Conservation (phyloP, 2,329 filamentous ascomycete species). For the Sporothrix luriei region DNA sequence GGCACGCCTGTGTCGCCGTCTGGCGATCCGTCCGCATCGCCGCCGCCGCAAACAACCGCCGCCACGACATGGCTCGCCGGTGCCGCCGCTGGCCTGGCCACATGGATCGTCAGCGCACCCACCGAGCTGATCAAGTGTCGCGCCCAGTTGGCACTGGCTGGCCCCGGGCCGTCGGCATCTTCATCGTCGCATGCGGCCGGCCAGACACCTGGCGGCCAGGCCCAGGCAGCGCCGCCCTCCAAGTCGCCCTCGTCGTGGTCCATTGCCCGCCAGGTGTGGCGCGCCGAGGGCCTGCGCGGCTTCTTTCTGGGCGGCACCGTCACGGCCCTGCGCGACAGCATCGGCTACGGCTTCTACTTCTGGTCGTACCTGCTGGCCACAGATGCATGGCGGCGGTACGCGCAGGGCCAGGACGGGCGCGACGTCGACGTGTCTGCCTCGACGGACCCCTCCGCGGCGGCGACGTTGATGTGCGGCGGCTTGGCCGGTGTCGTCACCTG, state of each 20-base stretch:
- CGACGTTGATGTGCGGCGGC: conserved; percentile 79
- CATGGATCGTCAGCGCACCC: conserved; percentile 82
- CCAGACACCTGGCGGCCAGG: conserved; percentile 15
- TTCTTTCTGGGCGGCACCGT: conserved; percentile 80
- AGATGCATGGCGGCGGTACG: conserved; percentile 43
- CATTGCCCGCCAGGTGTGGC: conserved; percentile 65
- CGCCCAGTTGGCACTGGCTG: conserved; percentile 63
- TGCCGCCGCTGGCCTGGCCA: conserved; percentile 77
- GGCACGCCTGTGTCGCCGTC: conserved; percentile 24
- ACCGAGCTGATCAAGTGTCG: conserved; percentile 91
- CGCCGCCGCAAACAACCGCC: conserved; percentile 51
- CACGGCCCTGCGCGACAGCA: conserved; percentile 78
- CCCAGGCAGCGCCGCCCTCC: neutral
- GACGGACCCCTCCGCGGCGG: conserved; percentile 41
- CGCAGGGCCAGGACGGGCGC: neutral
- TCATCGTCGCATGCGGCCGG: conserved; percentile 10
- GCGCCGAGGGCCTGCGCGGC: conserved; percentile 61
- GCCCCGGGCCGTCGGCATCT: neutral
- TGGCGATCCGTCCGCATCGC: neutral
- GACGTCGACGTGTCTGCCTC: conserved; percentile 28
- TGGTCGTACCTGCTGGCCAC: conserved; percentile 85
- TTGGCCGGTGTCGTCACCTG: conserved; percentile 86
- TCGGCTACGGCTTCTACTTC: conserved; percentile 98
- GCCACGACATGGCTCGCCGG: conserved; percentile 77
- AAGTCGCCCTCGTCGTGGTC: conserved; percentile 57